phyloP scores from a whole-genome alignment of 192 early-diverging fungal species.

The Coemansia sp. region DNA sequence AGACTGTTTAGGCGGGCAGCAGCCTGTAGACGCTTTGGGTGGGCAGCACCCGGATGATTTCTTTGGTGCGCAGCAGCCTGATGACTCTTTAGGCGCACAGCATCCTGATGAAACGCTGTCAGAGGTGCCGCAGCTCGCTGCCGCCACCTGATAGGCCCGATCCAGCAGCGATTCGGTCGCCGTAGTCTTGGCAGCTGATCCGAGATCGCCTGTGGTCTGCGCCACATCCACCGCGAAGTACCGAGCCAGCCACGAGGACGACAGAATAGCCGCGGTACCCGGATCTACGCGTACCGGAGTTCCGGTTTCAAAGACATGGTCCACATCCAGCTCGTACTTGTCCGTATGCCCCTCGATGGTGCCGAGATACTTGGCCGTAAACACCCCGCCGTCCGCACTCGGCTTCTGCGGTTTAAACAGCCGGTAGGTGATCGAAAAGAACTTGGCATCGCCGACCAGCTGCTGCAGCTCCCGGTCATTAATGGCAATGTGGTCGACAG shows the following conservation, averaged over 20 bases:
- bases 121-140: not conserved
- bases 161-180: not conserved
- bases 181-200: not conserved
- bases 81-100: not conserved
- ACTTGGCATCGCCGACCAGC: conserved; percentile 33
- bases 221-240: conserved; percentile 1
- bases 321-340: conserved; percentile 11
- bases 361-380: conserved; percentile 8
- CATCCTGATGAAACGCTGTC: not conserved
- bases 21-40: not conserved
- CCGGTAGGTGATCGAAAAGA: conserved; percentile 38
- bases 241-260: conserved; percentile 10
- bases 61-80: not conserved
- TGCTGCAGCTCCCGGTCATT: conserved; percentile 28
- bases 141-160: not conserved
- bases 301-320: conserved; percentile 4
- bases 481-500: conserved; percentile 14
- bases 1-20: not conserved
- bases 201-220: not conserved
- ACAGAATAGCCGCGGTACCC: conserved; percentile 3
- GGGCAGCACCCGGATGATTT: not conserved
- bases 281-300: not conserved
- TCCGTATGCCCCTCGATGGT: conserved; percentile 10
- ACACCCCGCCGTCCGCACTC: not conserved
- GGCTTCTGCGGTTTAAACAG: conserved; percentile 29